Conservation (phyloP, 139 green algal genomes). For the Mychonastes homosphaera region DNA sequence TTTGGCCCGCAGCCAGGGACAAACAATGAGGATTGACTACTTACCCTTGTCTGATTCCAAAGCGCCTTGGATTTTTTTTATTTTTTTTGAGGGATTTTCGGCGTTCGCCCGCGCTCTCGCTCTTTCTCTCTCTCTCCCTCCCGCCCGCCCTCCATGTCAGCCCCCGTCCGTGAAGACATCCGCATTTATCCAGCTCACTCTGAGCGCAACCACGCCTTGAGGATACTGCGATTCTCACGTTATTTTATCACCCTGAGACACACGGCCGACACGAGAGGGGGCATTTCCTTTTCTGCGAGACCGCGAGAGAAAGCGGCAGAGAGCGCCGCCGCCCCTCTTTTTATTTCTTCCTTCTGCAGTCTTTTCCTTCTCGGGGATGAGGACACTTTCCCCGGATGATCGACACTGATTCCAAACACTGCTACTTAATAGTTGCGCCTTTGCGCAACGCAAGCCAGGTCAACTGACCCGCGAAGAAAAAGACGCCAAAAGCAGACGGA, state of each 20-base stretch:
- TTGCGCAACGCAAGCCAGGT: conserved; percentile 35
- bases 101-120: not conserved
- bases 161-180: conserved; percentile 33
- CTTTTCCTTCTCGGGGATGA: conserved; percentile 21
- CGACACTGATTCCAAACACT: conserved; percentile 29
- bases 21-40: conserved; percentile 50
- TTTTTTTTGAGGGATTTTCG: not conserved
- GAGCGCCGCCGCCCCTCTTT: not conserved
- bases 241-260: conserved; percentile 23
- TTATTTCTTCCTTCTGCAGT: not conserved
- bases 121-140: not conserved
- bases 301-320: not conserved
- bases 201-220: conserved; percentile 26
- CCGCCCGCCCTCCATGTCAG: not conserved
- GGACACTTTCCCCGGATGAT: conserved; percentile 40
- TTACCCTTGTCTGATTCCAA: conserved; percentile 34
- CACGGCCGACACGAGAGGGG: not conserved
- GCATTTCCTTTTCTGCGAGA: not conserved
- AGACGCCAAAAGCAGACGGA: too few species aligned
- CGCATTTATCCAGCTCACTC: conserved; percentile 43
- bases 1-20: conserved; percentile 39
- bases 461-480: conserved; percentile 42
- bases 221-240: conserved; percentile 23
- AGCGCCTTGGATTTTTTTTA: not conserved
- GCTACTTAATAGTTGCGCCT: conserved; percentile 24